These are phyloP conservation scores for Tetracladium setigerum DNA, from an alignment of 495 filamentous ascomycete species.

Conservation along the genomic window DNA sequence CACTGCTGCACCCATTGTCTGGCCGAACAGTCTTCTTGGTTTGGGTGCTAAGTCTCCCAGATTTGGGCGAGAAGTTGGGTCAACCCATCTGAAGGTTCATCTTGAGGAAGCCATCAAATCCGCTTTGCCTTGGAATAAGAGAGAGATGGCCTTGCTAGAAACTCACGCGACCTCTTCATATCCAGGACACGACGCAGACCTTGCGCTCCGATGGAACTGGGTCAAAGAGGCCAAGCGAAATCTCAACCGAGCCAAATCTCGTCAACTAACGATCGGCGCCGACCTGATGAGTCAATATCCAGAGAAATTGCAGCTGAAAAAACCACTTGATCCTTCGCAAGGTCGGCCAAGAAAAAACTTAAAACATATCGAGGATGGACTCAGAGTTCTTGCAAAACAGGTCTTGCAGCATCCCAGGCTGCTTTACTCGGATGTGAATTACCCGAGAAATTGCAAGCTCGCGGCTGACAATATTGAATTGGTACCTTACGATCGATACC, in stretches of 20 bases:
- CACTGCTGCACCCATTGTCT: background rate
- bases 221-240: conserved; percentile 1
- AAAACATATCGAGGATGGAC: conserved; percentile 3
- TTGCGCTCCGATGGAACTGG: conserved; percentile 2
- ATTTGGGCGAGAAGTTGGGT: background rate
- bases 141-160: too few species aligned
- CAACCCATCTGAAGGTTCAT: background rate
- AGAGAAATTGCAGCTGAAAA: conserved; percentile 10
- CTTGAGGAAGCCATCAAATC: background rate
- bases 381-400: background rate
- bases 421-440: background rate
- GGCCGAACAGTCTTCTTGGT: background rate
- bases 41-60: too few species aligned
- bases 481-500: conserved; percentile 11
- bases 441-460: background rate
- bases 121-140: too few species aligned
- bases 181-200: too few species aligned
- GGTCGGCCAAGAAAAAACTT: background rate
- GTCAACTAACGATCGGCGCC: conserved; percentile 4
- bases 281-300: conserved; percentile 6
- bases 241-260: conserved; percentile 2
- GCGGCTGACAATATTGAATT: conserved; percentile 3
- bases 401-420: background rate
- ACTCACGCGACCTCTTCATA: too few species aligned
- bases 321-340: conserved; percentile 10